Evolutionary conservation across 2,329 filamentous ascomycete genomes (phyloP), one percentile per base, ranked within the genome.

Genomic region (Penicillium janthinellum): DNA sequence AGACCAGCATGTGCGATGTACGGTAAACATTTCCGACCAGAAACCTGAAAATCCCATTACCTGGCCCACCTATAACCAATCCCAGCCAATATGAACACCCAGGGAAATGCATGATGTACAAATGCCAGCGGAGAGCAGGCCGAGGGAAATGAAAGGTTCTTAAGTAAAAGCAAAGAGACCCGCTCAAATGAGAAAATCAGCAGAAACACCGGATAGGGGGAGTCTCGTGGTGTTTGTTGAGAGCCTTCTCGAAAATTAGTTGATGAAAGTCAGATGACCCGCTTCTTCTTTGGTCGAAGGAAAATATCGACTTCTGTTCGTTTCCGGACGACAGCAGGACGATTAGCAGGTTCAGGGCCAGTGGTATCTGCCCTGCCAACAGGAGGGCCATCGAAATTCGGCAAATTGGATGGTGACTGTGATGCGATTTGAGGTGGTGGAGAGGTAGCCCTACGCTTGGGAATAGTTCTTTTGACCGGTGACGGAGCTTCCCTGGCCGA

Each of bases 291-390:
- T 2, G 72, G 70, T 41, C 67, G 71, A 37, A 75, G 70, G 54
- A 75, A 73, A 3, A 72, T 61, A 57, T 66, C 74, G 5, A 71
- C 71, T 20, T 68, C 61, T 5, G 72, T 68, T 45, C 73, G 64
- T 60, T 74, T 75, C 31, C 71, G 70, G 38, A 71, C 61, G 2
- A 68, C 42, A 37, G 60, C 59, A 6, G 64, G 63, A 25, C 69
- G 71, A n/a, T 65, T 54, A 54, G 63, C 17, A 45, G 22, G 39
- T 31, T 49, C 48, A 10, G 57, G 34, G 12, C 28, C 50, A 41
- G 45, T 37, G 37, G 35, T 31, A n/a, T 48, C 17, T 45, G 54
- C 39, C 20, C 31, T 35, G 15, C 11, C 25, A 20, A 31, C 5
- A 37, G 52, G 6, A 11, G 38, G 14, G 17, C 52, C 34, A 37